These are phyloP conservation scores for Volvox africanus DNA, from an alignment of 139 green algal genomes.

Conservation along the genomic window DNA sequence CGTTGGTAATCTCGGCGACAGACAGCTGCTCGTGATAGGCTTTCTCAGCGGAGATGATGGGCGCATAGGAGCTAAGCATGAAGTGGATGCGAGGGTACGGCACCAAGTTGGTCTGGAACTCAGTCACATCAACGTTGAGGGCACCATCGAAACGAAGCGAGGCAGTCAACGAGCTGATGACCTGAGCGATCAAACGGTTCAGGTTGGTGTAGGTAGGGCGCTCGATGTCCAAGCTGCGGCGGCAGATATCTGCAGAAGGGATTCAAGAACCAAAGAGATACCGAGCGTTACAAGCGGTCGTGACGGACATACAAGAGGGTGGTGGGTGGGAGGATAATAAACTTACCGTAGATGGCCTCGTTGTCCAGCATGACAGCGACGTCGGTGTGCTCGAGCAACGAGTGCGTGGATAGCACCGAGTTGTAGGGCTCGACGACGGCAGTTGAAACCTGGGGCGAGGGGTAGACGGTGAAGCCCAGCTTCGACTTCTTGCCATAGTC, in stretches of 20 bases:
- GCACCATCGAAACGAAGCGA: conserved; percentile 96
- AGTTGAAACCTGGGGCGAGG: conserved; percentile 95
- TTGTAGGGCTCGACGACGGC: conserved; percentile 98
- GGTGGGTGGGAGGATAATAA: no score
- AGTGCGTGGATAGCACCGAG: conserved; percentile 97
- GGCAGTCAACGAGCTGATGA: conserved; percentile 96
- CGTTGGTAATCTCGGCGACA: conserved; percentile 98
- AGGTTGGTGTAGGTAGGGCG: conserved; percentile 98
- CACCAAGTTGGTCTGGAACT: conserved; percentile 99
- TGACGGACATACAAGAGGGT: background rate
- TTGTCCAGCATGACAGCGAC: conserved; percentile 98
- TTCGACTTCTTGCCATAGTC: conserved; percentile 99
- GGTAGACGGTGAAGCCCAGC: conserved; percentile 98
- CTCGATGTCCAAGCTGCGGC: conserved; percentile 96
- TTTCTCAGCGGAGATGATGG: conserved; percentile 98
- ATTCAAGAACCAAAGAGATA: background rate
- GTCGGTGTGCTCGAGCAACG: conserved; percentile 98
- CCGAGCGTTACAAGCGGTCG: background rate
- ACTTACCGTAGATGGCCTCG: conserved; percentile 94
- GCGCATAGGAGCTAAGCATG: conserved; percentile 98
- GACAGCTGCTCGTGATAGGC: conserved; percentile 99
- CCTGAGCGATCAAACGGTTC: conserved; percentile 92
- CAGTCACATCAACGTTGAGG: conserved; percentile 97
- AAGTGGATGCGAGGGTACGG: conserved; percentile 99
- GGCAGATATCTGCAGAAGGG: conserved; percentile 88